Evolutionary conservation across 352 stramenopile genomes (phyloP).

Genomic region (Discostella stelligera): DNA sequence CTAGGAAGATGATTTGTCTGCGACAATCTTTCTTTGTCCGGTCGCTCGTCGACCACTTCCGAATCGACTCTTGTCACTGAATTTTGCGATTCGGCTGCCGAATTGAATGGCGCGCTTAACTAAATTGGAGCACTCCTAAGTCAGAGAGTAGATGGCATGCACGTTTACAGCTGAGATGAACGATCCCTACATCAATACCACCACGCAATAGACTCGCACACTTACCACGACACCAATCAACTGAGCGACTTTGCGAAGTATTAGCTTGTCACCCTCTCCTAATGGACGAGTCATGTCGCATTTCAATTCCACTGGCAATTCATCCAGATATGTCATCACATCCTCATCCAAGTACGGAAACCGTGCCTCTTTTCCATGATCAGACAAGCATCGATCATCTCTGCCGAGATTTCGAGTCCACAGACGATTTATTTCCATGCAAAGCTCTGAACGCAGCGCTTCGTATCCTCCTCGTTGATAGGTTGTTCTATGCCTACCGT

Average conservation of each 20-base stretch:
- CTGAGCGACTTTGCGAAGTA: conserved; percentile 85
- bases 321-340: conserved; percentile 85
- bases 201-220: conserved; percentile 6
- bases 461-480: conserved; percentile 76
- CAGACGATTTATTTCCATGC: conserved; percentile 87
- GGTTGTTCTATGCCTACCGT: conserved; percentile 90
- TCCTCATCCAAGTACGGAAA: conserved; percentile 94
- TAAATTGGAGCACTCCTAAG: conserved; percentile 64
- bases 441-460: conserved; percentile 85
- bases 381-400: conserved; percentile 91
- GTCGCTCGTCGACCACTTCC: conserved; percentile 68
- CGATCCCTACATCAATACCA: conserved; percentile 32
- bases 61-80: conserved; percentile 84
- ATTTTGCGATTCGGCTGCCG: conserved; percentile 89
- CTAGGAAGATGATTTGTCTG: conserved; percentile 9
- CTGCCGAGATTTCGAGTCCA: conserved; percentile 94
- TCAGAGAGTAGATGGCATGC: not conserved
- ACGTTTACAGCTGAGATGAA: conserved; percentile 16
- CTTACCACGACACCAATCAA: conserved; percentile 82
- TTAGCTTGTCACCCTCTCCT: conserved; percentile 89
- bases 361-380: conserved; percentile 89
- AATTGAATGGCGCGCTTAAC: conserved; percentile 95
- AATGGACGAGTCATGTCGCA: conserved; percentile 84
- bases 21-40: conserved; percentile 36
- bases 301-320: conserved; percentile 81